Conservation (phyloP, 768 basidiomycete species). For the Suillus variegatus region DNA sequence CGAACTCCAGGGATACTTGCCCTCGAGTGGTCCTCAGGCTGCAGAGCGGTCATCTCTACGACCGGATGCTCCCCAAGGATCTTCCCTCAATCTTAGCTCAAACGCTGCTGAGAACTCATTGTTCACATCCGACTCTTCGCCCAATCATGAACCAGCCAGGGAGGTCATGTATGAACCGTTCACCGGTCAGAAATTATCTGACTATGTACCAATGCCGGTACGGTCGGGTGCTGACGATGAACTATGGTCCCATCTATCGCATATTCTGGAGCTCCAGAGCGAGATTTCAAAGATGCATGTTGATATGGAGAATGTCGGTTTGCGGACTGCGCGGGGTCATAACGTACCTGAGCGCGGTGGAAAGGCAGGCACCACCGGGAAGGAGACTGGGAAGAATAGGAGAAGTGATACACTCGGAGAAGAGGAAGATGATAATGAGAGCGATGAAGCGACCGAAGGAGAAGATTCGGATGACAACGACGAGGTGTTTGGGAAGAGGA, state of each 20-base stretch:
- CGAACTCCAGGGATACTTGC: conserved; percentile 43
- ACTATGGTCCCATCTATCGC: conserved; percentile 67
- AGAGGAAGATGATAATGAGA: conserved; percentile 36
- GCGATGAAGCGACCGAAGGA: conserved; percentile 38
- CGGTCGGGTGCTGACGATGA: conserved; percentile 40
- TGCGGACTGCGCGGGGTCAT: conserved; percentile 10
- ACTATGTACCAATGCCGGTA: conserved; percentile 16
- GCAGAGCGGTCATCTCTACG: conserved; percentile 13
- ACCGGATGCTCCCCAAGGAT: conserved; percentile 4
- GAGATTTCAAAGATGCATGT: conserved; percentile 73
- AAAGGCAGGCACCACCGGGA: conserved; percentile 19
- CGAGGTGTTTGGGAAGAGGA: conserved; percentile 54
- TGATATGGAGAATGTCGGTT: conserved; percentile 65
- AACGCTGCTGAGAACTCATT: conserved; percentile 13
- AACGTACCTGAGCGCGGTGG: conserved; percentile 20
- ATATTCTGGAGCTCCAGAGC: conserved; percentile 70
- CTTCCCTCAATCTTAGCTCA: conserved; percentile 1
- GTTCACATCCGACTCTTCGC: conserved; percentile 3
- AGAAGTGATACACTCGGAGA: conserved; percentile 38
- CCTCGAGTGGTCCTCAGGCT: conserved; percentile 14
- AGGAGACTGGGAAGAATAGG: conserved; percentile 3
- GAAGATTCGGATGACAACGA: conserved; percentile 27
- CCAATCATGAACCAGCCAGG: conserved; percentile 5
- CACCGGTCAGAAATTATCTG: conserved; percentile 29
- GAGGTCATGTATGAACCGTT: conserved; percentile 35